Percentiles rank a stretch among this genome's conserved stretches.
phyloP scores from a whole-genome alignment of 192 early-diverging fungal species.

The Backusella tuberculispora region DNA sequence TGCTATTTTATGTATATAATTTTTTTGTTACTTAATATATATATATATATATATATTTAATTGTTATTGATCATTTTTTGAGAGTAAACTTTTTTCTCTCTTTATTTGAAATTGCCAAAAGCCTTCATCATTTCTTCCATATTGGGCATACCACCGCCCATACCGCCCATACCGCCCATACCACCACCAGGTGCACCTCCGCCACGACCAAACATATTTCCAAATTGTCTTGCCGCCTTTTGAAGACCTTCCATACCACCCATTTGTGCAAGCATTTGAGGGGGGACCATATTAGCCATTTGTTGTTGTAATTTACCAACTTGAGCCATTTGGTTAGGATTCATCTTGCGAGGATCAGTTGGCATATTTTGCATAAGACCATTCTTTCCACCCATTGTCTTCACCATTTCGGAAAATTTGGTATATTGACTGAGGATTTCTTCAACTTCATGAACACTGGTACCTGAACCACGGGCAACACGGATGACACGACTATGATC shows the following conservation, averaged over 20 bases:
- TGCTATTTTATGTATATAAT: too few relatives aligned
- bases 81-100: background rate
- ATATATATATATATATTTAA: too few relatives aligned
- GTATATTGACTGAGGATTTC: slow-evolving; percentile 78
- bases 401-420: slow-evolving; percentile 85
- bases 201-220: slow-evolving; percentile 47
- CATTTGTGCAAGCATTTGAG: slow-evolving; percentile 65
- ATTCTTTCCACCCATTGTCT: slow-evolving; percentile 92
- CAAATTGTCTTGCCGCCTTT: slow-evolving; percentile 71
- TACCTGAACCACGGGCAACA: slow-evolving; percentile 85
- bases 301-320: slow-evolving; percentile 74
- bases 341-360: slow-evolving; percentile 56
- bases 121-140: slow-evolving; percentile 75
- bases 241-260: slow-evolving; percentile 63
- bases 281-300: slow-evolving; percentile 63
- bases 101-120: slow-evolving; percentile 56
- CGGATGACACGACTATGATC: slow-evolving; percentile 74
- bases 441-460: slow-evolving; percentile 81
- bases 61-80: background rate
- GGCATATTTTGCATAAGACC: slow-evolving; percentile 73
- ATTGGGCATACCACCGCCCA: slow-evolving; percentile 56
- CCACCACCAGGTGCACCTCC: slow-evolving; percentile 49
- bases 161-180: slow-evolving; percentile 51
- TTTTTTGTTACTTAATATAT: too few relatives aligned
- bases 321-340: slow-evolving; percentile 58